Conservation (phyloP, 805 yeast genomes). For the Saturnispora galanensis region DNA sequence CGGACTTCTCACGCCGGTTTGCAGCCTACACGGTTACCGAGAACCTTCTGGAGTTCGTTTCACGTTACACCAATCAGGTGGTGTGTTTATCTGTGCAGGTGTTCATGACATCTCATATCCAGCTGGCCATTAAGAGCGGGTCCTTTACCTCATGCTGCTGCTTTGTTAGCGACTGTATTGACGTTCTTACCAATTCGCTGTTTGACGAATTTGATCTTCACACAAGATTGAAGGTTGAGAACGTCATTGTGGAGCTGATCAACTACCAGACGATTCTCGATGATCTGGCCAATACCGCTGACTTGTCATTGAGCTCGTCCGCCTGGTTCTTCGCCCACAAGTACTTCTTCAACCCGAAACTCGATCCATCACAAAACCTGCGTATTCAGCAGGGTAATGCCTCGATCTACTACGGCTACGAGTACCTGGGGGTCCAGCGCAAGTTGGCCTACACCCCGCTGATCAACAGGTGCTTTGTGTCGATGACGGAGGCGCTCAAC, state of each 20-base stretch:
- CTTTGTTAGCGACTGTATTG: neutral
- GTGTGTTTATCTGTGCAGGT: constrained; percentile 46
- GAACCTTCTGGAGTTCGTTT: constrained; percentile 28
- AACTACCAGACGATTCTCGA: constrained; percentile 41
- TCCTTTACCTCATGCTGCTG: neutral
- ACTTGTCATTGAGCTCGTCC: constrained; percentile 15
- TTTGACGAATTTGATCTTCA: constrained; percentile 19
- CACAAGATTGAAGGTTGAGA: constrained; percentile 40
- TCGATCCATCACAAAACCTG: constrained; percentile 24
- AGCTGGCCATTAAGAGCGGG: constrained; percentile 13
- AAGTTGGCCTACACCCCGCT: constrained; percentile 71
- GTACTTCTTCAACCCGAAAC: constrained; percentile 30
- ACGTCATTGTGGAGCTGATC: constrained; percentile 55
- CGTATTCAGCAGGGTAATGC: constrained; percentile 44
- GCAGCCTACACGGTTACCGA: neutral
- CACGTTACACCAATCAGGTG: constrained; percentile 45
- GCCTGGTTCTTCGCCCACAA: constrained; percentile 46
- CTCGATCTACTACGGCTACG: constrained; percentile 59
- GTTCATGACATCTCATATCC: constrained; percentile 39
- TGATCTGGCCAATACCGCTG: neutral
- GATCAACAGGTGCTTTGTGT: constrained; percentile 49
- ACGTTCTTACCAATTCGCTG: neutral
- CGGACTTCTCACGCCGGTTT: constrained; percentile 14
- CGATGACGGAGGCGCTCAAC: constrained; percentile 66
- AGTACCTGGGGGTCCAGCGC: constrained; percentile 68